Conservation (phyloP, 352 stramenopile species). For the Pythium guiyangense region DNA sequence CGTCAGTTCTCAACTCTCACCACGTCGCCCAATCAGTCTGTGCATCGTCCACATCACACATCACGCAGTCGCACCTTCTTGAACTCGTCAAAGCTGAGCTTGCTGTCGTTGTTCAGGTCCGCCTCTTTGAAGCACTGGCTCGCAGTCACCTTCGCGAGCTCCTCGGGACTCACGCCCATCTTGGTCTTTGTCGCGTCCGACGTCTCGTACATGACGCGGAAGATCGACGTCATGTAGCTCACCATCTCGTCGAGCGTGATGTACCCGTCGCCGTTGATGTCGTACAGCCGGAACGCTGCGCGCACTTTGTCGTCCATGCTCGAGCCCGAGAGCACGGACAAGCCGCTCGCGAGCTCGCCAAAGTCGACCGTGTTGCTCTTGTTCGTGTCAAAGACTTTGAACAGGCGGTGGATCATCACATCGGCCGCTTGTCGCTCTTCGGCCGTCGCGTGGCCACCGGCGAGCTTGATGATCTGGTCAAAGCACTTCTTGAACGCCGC, state of each 20-base stretch:
- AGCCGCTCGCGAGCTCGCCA: constrained; percentile 75
- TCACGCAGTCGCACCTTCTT: constrained; percentile 59
- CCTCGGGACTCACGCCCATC: constrained; percentile 68
- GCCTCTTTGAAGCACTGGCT: constrained; percentile 84
- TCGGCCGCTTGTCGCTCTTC: constrained; percentile 78
- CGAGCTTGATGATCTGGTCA: constrained; percentile 82
- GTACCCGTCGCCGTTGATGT: constrained; percentile 81
- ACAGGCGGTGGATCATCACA: constrained; percentile 76
- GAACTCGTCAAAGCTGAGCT: constrained; percentile 88
- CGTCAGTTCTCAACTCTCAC: neutral
- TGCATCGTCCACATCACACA: neutral
- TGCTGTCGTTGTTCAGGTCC: constrained; percentile 79
- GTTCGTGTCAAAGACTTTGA: constrained; percentile 81
- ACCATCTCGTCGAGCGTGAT: constrained; percentile 87
- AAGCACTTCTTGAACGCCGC: constrained; percentile 86
- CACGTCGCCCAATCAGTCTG: neutral
- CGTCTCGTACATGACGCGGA: constrained; percentile 89
- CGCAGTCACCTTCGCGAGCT: constrained; percentile 75
- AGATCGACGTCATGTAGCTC: constrained; percentile 87
- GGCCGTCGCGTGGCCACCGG: constrained; percentile 54
- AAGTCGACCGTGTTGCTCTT: constrained; percentile 87
- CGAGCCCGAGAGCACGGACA: constrained; percentile 81
- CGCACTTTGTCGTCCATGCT: constrained; percentile 86
- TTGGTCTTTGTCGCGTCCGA: constrained; percentile 71
- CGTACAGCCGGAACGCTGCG: constrained; percentile 82